These are phyloP conservation scores for Capsicum chinense DNA, from an alignment of 257 asterid genomes.

Conservation along the genomic window DNA sequence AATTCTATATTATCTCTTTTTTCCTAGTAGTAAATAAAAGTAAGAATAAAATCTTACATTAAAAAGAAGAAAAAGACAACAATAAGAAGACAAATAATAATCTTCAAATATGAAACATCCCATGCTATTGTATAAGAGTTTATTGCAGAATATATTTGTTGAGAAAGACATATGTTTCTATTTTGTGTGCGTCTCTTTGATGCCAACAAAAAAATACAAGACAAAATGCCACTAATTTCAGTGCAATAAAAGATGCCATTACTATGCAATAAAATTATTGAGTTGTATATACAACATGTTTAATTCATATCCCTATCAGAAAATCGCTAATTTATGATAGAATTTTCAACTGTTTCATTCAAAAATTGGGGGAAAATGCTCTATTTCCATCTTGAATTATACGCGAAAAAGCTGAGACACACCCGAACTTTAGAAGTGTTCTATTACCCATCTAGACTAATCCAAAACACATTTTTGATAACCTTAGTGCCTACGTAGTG, in stretches of 20 bases:
- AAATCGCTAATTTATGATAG: background rate
- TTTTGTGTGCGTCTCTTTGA: conserved; percentile 1
- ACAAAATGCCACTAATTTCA: conserved; percentile 19
- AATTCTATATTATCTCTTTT: background rate
- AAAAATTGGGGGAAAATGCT: no score
- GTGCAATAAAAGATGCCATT: conserved; percentile 27
- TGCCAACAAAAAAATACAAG: conserved; percentile 20
- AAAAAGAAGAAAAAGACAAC: background rate
- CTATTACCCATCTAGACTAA: no score
- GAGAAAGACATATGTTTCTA: conserved; percentile 11
- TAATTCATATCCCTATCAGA: background rate
- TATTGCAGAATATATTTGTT: conserved; percentile 26
- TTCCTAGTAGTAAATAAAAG: background rate
- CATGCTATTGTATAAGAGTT: conserved; percentile 14
- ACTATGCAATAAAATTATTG: background rate
- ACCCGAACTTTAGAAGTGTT: no score
- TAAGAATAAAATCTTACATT: background rate
- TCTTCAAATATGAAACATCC: conserved; percentile 23
- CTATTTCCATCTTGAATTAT: no score
- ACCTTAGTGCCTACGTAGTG: no score
- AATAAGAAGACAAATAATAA: background rate
- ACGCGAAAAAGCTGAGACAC: no score
- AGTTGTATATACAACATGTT: background rate
- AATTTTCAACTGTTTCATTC: background rate
- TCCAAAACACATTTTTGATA: no score